Evolutionary conservation across 306 rosid genomes (phyloP), one percentile per base, ranked within the genome.

Genomic region (Parietaria judaica): DNA sequence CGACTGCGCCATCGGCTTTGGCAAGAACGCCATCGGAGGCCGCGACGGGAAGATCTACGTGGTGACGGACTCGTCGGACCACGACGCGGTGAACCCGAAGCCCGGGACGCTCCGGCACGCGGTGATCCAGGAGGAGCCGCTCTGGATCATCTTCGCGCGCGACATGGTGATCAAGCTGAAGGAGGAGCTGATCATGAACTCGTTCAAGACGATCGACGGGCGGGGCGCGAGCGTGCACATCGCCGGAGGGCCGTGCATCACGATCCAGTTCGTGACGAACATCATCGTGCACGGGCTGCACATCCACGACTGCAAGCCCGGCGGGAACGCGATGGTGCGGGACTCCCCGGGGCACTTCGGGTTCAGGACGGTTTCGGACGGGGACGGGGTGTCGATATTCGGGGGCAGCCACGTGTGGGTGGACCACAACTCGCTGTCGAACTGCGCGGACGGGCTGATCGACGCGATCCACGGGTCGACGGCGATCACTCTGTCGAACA

Each of bases 371-470:
- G 10, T 86, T 54, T 92, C 98, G 6, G 98, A 92, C 67, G 98
- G 96, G 16, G 99, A 92, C 38, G 99, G 99, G 0, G 95, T 92
- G 3, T 92, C 99, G 9, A 92, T 92, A 58, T 92, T 92, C 23
- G 99, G 99, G 5, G 99, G 96, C 6, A 84, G 85, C 62, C 99
- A 92, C 60, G 41, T 92, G 0, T 92, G 99, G 99, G 99, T 92
- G 13, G 99, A 92, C 51, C 99, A 92, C 41, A 80, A 88, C 76
- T 92, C 99, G 0, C 52, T 92, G 58, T 92, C 99, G 0, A 92
- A 88, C 52, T 92, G 99, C 23, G 58, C 58, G 1, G 99, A 92
- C 51, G 99, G 99, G 1, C 57, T 92, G 50, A 37, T 92, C 56
- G 99, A 92, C 45, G 99, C 99, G 3, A 92, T 92, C 14, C 86